Conservation (phyloP, 2,329 filamentous ascomycete genomes). For the Botryotinia globosa region DNA sequence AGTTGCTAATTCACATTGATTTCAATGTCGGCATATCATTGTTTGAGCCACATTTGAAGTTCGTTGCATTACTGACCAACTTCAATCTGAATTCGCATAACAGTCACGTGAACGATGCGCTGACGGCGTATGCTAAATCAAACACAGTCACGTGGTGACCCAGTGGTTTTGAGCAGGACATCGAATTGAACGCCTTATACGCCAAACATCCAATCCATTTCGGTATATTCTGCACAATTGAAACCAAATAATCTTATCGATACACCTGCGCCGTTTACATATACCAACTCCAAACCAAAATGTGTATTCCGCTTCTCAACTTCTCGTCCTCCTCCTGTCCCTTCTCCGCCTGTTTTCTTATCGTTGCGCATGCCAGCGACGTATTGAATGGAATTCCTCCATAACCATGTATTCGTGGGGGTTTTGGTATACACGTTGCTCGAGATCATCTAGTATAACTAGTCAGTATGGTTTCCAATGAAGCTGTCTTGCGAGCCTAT, state of each 20-base stretch:
- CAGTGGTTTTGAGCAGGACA: not conserved
- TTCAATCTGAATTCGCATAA: not conserved
- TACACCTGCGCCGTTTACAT: not conserved
- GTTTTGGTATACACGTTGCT: not conserved
- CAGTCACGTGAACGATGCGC: not conserved
- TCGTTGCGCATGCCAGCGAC: not conserved
- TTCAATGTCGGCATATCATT: not conserved
- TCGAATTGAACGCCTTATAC: not conserved
- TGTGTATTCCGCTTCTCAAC: not conserved
- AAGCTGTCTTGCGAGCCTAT: too few species aligned
- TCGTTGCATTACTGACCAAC: not conserved
- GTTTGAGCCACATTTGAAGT: not conserved
- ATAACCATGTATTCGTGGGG: not conserved
- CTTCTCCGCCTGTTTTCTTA: not conserved
- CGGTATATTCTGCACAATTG: too few species aligned
- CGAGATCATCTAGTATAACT: not conserved
- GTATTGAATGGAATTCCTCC: not conserved
- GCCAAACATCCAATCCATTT: too few species aligned
- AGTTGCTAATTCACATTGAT: fast-evolving
- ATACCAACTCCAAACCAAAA: not conserved
- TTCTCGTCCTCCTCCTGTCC: not conserved
- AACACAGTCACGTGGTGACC: too few species aligned
- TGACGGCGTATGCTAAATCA: too few species aligned
- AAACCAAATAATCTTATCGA: too few species aligned
- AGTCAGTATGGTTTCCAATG: not conserved